Evolutionary conservation across 1,284 basidiomycete genomes (phyloP).

Genomic region (Heterobasidion annosum): DNA sequence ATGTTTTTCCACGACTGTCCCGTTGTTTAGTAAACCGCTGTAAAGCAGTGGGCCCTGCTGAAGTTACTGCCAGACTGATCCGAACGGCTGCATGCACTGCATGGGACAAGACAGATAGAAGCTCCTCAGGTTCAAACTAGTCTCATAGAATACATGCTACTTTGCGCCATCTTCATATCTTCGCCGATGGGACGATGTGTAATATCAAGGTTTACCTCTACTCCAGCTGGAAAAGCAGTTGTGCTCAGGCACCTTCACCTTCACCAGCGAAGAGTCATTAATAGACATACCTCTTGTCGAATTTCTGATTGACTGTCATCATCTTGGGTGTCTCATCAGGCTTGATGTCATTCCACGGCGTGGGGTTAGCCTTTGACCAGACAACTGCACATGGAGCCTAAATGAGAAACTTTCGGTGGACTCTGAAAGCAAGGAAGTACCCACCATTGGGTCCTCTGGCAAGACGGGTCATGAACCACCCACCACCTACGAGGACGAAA

Average conservation of each 20-base stretch:
- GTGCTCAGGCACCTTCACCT: neutral
- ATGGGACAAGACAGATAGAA: too few relatives aligned
- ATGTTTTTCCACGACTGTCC: too few relatives aligned
- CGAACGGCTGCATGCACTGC: too few relatives aligned
- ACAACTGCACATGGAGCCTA: conserved; percentile 38
- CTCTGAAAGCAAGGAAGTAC: conserved; percentile 15
- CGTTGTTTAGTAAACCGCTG: too few relatives aligned
- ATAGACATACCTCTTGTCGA: conserved; percentile 52
- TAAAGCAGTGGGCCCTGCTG: too few relatives aligned
- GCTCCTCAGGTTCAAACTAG: too few relatives aligned
- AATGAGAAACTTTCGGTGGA: neutral
- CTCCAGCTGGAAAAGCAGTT: neutral
- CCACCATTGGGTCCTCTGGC: conserved; percentile 61
- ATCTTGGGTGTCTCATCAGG: conserved; percentile 67
- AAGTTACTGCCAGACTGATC: too few relatives aligned
- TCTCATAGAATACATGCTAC: too few relatives aligned
- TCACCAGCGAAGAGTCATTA: neutral
- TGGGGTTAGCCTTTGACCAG: conserved; percentile 75
- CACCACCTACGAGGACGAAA: conserved; percentile 50
- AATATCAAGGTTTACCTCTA: neutral
- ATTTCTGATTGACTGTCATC: conserved; percentile 58
- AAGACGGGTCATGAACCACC: conserved; percentile 68
- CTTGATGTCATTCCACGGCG: conserved; percentile 72
- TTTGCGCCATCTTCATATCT: too few relatives aligned
- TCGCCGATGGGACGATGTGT: too few relatives aligned